A percentile compares a stretch with the other conserved stretches of the same genome.
phyloP scores from a whole-genome alignment of 345 rosid species.

The Melaleuca quinquenervia region DNA sequence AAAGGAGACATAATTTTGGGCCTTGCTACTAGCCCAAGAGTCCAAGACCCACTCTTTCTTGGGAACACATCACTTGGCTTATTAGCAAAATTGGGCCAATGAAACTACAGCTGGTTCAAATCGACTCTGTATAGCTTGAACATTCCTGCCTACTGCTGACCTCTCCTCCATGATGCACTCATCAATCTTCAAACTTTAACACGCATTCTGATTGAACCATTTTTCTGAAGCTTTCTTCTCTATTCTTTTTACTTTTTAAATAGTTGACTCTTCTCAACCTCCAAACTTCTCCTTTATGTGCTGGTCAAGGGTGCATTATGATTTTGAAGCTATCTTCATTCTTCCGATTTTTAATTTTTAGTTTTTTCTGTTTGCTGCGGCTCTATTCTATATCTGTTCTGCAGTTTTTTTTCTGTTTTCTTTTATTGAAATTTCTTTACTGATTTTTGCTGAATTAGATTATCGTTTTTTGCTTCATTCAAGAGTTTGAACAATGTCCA shows the following conservation, averaged over 20 bases:
- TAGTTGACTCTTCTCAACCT: not conserved
- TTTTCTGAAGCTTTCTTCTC: not conserved
- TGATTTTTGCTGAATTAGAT: not conserved
- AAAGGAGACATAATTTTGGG: not conserved
- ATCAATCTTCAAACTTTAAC: not conserved
- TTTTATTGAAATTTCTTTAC: not conserved
- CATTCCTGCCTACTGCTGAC: not conserved
- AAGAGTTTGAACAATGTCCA: not conserved
- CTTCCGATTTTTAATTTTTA: not conserved
- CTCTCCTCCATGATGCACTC: not conserved
- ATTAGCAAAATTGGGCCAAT: not conserved
- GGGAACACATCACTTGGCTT: not conserved
- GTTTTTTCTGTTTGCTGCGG: not conserved
- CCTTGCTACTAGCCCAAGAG: not conserved
- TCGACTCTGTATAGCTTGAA: not conserved
- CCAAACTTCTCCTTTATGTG: not conserved
- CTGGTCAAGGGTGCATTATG: not conserved
- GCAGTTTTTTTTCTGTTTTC: not conserved
- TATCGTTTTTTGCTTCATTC: not conserved
- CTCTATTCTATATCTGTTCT: not conserved
- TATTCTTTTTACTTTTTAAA: not conserved
- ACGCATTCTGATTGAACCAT: not conserved
- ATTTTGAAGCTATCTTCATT: not conserved
- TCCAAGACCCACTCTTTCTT: not conserved
- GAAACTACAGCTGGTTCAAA: not conserved